phyloP scores from a whole-genome alignment of 2,329 filamentous ascomycete genomes.

The Chrysoporthe austroafricana region DNA sequence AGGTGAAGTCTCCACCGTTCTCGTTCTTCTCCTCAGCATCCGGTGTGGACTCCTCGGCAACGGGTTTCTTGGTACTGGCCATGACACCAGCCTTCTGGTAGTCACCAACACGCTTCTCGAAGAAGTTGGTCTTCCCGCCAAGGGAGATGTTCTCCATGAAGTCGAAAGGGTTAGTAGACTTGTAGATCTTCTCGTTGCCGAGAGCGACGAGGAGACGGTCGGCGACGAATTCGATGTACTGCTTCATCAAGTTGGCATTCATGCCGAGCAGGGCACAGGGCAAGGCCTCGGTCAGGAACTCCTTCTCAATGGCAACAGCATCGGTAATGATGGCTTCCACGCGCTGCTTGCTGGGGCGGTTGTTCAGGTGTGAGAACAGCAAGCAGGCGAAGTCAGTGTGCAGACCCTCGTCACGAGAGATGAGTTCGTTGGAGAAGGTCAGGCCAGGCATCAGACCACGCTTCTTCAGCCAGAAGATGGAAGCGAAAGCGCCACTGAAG shows the following conservation, averaged over 20 bases:
- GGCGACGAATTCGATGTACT: conserved; percentile 99
- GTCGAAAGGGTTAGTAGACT: conserved; percentile 94
- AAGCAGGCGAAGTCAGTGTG: conserved; percentile 99
- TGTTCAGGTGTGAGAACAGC: conserved; percentile 94
- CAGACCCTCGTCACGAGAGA: conserved; percentile 98
- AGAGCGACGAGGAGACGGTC: conserved; percentile 92
- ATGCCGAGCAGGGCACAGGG: conserved; percentile 93
- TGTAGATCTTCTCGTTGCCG: conserved; percentile 93
- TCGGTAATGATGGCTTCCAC: conserved; percentile 91
- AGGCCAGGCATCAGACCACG: conserved; percentile 97
- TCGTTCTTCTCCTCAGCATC: conserved; percentile 53
- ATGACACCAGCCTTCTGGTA: conserved; percentile 99
- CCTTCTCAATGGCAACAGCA: conserved; percentile 92
- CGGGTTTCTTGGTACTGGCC: conserved; percentile 80
- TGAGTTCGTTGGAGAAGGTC: conserved; percentile 99
- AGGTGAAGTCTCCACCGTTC: conserved; percentile 80
- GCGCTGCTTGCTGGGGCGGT: conserved; percentile 81
- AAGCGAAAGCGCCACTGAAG: conserved; percentile 97
- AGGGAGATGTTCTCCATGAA: conserved; percentile 99
- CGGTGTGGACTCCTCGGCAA: conserved; percentile 47
- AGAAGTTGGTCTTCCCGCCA: conserved; percentile 99
- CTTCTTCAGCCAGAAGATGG: conserved; percentile 99
- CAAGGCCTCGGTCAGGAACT: conserved; percentile 95
- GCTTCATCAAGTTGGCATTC: conserved; percentile 97
- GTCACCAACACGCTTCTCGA: conserved; percentile 99